A percentile compares a stretch with the other conserved stretches of the same genome.
Evolutionary conservation across 495 filamentous ascomycete species (phyloP).

Genomic region (Lophiotrema nucula): DNA sequence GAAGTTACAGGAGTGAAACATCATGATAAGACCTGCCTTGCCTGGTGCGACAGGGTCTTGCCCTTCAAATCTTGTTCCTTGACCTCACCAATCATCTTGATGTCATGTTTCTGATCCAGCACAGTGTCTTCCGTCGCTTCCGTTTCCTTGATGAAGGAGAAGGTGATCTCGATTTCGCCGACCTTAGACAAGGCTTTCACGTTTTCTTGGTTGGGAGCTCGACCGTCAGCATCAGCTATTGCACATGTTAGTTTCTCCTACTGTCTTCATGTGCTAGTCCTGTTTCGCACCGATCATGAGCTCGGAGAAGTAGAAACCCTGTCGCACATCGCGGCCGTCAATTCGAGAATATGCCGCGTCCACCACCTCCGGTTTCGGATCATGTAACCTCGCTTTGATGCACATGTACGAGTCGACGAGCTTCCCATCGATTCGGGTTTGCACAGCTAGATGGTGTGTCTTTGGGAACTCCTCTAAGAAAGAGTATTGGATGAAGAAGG

Average conservation of each 20-base stretch:
- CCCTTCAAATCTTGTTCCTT: constrained; percentile 24
- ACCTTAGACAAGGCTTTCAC: not conserved
- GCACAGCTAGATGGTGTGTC: not conserved
- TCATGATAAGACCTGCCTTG: too few species aligned
- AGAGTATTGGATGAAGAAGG: constrained; percentile 2
- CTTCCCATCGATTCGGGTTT: constrained; percentile 6
- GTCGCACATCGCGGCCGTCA: not conserved
- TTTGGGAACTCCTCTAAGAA: not conserved
- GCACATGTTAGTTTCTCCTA: not conserved
- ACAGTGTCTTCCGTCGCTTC: not conserved
- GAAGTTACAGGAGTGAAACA: too few species aligned
- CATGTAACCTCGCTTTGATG: too few species aligned
- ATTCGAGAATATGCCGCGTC: too few species aligned
- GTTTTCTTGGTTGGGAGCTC: not conserved
- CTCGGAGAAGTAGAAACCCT: not conserved
- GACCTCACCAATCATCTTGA: too few species aligned
- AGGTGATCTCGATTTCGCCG: too few species aligned
- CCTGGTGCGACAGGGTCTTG: constrained; percentile 11
- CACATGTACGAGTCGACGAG: not conserved
- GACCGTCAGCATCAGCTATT: not conserved
- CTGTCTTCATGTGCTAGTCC: not conserved
- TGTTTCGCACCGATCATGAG: not conserved
- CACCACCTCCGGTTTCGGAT: too few species aligned
- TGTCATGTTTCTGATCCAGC: too few species aligned
- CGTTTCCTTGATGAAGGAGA: not conserved